Base-by-base conservation (phyloP, 1,284 basidiomycete species). In the Papiliotrema terrestris region DNA sequence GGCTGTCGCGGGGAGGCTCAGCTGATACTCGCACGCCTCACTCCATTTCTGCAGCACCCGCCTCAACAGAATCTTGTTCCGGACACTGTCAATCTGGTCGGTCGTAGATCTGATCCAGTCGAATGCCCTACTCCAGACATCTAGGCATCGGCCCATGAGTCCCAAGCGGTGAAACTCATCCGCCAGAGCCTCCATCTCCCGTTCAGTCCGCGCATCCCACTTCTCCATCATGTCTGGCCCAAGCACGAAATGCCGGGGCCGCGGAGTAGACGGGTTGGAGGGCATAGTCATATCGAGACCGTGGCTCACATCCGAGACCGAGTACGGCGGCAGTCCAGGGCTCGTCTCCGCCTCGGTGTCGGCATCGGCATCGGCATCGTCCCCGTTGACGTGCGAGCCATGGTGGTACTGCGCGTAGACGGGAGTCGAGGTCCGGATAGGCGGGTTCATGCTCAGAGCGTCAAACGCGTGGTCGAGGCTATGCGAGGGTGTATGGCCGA, bases 91-190 rank as follows among this genome's bases (percentile, higher is more conserved):
- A 42, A 75, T 74, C 49, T 75, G 71, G 15, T 45, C 49, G 14
- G 64, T 67, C 2, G 72, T 74, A 15, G 58, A 61, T 66, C 58
- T 52, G 23, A 75, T 61, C 68, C 72, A 74, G 35, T 70, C 63
- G 15, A 61, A 56, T 3, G 68, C 59, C 39, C 65, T 61, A 17
- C 56, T 50, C 75, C 75, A 77, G 42, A 68, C 64, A 47, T 71
- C 69, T 61, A 64, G 72, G 45, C 74, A 74, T 43, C 74, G 57
- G 2, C 71, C 74, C 49, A 71, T 37, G n/a, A 75, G 42, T 0
- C 73, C 74, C 3, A 68, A 51, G 6, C 62, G 56, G 51, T 70
- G 67, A 45, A 74, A 77, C 14, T 56, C 55, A 51, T 73, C 69
- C 9, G 72, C 75, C 23, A 60, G 57, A 20, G 44, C 45, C 35